Base-by-base conservation (phyloP, 2,329 filamentous ascomycete genomes). In the Macroventuria anomochaeta region DNA sequence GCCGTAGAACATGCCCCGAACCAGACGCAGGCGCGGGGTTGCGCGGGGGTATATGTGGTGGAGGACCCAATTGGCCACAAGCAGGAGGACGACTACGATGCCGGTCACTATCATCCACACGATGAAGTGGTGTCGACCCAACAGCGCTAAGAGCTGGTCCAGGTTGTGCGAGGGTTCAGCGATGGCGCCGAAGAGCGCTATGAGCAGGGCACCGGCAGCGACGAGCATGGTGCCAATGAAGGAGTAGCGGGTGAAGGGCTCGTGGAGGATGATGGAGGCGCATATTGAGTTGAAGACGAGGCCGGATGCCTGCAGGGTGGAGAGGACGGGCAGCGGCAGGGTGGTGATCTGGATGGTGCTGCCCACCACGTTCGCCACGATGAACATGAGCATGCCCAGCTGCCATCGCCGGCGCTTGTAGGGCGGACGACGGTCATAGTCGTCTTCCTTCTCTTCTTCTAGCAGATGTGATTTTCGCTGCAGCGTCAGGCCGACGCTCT, bases 251-350 rank as follows among this genome's bases (percentile, higher is more conserved):
- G 95, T 97, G 76, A 97, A 99, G 4, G 93, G 91, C 76, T 99
- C 93, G 69, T 89, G 88, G 40, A 99, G 84, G 68, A 97, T 91
- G 52, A 97, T 79, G 37, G 92, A 96, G 57, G 95, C 95, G 81
- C 96, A 96, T 75, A 97, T 91, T 52, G 93, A 96, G 80, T 99
- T 99, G 82, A 99, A 99, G 58, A 99, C 95, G 49, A 99, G 83
- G 37, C 95, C 95, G 3, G 93, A 96, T 72, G 84, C 63, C 78
- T 99, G 95, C 31, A 99, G 81, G 1, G 95, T 97, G 51, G 93
- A 97, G 28, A 99, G 84, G 5, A 99, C 92, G 17, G 95, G 95
- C 18, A 99, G 81, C 13, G 95, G 95, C 37, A 99, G 82, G 0
- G 93, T 97, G 25, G 95, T 97, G 72, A 99, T 97, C 77, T 99